Evolutionary conservation across 441 rosid species (phyloP).

Genomic region (Lepidium campestre): DNA sequence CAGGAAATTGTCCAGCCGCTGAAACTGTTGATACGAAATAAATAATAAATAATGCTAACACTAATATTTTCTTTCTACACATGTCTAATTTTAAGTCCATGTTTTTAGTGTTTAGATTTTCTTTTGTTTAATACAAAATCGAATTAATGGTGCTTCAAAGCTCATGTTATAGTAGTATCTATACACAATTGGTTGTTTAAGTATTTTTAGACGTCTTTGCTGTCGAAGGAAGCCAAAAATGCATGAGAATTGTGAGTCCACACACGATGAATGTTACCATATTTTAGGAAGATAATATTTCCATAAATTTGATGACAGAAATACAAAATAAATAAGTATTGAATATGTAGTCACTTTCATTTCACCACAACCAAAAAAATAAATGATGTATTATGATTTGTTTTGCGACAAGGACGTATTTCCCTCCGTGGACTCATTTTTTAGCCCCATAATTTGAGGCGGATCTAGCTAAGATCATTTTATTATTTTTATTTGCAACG

Average conservation of each 20-base stretch:
- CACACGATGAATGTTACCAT: constrained; percentile 21
- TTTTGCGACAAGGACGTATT: not conserved
- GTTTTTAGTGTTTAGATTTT: not conserved
- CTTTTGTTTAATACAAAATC: not conserved
- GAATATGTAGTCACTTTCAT: not conserved
- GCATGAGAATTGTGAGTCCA: constrained; percentile 18
- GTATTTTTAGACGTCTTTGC: constrained; percentile 23
- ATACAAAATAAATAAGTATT: not conserved
- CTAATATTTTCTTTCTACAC: not conserved
- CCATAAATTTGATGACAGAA: not conserved
- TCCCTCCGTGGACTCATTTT: not conserved
- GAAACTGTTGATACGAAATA: constrained; percentile 2
- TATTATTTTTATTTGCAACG: too few relatives aligned
- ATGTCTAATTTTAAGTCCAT: constrained; percentile 7
- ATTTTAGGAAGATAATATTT: constrained; percentile 5
- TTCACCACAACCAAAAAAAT: not conserved
- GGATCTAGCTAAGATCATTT: not conserved
- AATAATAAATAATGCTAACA: constrained; percentile 6
- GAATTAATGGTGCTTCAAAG: not conserved
- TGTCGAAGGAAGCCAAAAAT: constrained; percentile 23
- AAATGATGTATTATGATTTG: not conserved
- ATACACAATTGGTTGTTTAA: not conserved
- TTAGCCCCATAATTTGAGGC: not conserved
- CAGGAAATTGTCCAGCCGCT: constrained; percentile 29
- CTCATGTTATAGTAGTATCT: not conserved